A percentile compares a stretch with the other conserved stretches of the same genome.
Evolutionary conservation across 1,139 yeast genomes (phyloP).

Genomic region (Debaryomycetaceae sp.): DNA sequence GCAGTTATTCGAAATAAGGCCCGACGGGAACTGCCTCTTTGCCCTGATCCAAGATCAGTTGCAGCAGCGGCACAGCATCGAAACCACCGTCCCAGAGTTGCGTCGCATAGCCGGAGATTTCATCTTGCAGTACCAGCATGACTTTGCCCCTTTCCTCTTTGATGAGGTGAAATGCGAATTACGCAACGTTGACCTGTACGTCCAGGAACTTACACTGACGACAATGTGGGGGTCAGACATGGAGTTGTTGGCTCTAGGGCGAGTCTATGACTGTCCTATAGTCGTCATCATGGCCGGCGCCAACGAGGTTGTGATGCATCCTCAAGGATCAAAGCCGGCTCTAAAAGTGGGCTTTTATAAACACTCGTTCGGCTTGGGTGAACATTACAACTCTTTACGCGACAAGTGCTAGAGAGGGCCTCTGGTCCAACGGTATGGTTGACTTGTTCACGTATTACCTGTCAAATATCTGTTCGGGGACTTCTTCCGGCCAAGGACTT

Average conservation of each 20-base stretch:
- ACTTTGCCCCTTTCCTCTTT: constrained; percentile 71
- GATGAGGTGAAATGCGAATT: constrained; percentile 61
- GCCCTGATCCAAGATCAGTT: constrained; percentile 80
- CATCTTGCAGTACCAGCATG: constrained; percentile 53
- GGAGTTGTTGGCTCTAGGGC: constrained; percentile 74
- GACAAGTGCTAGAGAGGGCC: too few species aligned
- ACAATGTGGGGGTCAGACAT: constrained; percentile 96
- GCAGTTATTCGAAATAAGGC: constrained; percentile 53
- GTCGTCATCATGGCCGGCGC: constrained; percentile 70
- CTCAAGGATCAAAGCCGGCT: constrained; percentile 39
- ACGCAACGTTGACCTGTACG: constrained; percentile 59
- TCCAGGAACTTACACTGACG: constrained; percentile 55
- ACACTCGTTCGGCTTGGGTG: constrained; percentile 84
- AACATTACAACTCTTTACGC: constrained; percentile 82
- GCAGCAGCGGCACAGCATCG: constrained; percentile 9
- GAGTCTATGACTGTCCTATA: constrained; percentile 60
- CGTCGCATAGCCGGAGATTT: constrained; percentile 57
- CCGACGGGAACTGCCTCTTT: constrained; percentile 93
- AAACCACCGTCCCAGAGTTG: constrained; percentile 38
- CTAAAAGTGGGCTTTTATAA: constrained; percentile 71
- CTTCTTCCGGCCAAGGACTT: too few species aligned
- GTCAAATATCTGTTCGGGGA: too few species aligned
- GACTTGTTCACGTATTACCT: constrained; percentile 1
- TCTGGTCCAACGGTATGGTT: neutral
- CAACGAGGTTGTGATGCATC: constrained; percentile 26